Percentiles rank a stretch among this genome's conserved stretches.
Evolutionary conservation across 176 grass and related monocot species (phyloP).

Genomic region (Phoenix dactylifera): DNA sequence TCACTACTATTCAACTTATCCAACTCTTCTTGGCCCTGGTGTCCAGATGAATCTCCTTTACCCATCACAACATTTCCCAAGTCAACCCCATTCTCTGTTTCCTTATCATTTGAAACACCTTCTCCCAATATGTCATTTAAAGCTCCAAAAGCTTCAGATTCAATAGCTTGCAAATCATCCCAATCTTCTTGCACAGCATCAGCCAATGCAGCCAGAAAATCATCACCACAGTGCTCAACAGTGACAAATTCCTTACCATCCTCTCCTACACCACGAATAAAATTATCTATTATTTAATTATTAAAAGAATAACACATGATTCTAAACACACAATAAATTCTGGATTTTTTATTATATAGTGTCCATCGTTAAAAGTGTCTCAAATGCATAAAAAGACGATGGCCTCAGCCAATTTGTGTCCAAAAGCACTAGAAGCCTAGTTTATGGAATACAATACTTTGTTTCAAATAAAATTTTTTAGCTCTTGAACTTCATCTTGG

Average conservation of each 20-base stretch:
- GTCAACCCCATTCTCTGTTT: constrained; percentile 14
- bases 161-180: constrained; percentile 70
- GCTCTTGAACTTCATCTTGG: too few relatives aligned
- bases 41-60: not conserved
- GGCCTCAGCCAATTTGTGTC: too few relatives aligned
- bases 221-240: constrained; percentile 55
- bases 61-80: constrained; percentile 5
- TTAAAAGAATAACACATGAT: too few relatives aligned
- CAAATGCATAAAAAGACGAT: too few relatives aligned
- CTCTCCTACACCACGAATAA: constrained; percentile 32
- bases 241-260: constrained; percentile 57
- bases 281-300: not conserved
- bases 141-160: constrained; percentile 72
- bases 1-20: not conserved
- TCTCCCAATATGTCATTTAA: constrained; percentile 59
- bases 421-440: too few relatives aligned
- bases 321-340: too few relatives aligned
- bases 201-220: constrained; percentile 58
- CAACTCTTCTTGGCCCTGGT: not conserved
- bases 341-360: too few relatives aligned
- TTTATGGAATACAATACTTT: too few relatives aligned
- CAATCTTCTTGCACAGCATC: constrained; percentile 64
- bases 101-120: constrained; percentile 14
- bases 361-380: too few relatives aligned
- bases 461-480: too few relatives aligned